phyloP scores from a whole-genome alignment of 805 yeast species.

The Candida succiphila region DNA sequence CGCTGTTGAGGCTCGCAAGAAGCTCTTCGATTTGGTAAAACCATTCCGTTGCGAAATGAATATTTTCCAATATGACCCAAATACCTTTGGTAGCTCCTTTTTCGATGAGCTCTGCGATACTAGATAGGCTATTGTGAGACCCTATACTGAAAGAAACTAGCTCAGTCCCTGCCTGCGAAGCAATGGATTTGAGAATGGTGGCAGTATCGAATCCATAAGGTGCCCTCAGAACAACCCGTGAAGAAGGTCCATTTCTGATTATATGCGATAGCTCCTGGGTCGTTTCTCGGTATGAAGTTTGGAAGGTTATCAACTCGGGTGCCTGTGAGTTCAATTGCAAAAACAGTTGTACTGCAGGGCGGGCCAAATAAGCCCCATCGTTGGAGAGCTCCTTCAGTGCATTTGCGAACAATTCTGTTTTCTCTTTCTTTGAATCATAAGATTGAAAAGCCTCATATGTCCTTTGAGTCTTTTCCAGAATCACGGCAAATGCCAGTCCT shows the following conservation, averaged over 20 bases:
- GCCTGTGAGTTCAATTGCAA: neutral
- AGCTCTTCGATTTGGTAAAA: conserved; percentile 40
- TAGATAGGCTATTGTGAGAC: conserved; percentile 49
- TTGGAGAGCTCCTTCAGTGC: neutral
- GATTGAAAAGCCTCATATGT: too few relatives aligned
- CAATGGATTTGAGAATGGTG: conserved; percentile 35
- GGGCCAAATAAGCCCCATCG: neutral
- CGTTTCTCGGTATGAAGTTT: too few relatives aligned
- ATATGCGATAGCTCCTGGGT: too few relatives aligned
- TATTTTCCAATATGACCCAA: conserved; percentile 76
- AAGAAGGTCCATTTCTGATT: too few relatives aligned
- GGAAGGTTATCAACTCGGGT: neutral
- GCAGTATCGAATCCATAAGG: conserved; percentile 63
- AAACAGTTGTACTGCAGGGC: neutral
- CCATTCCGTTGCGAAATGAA: conserved; percentile 67
- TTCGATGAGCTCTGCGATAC: conserved; percentile 45
- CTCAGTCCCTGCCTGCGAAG: conserved; percentile 18
- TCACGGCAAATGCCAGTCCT: conserved; percentile 26
- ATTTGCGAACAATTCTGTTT: neutral
- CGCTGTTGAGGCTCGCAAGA: conserved; percentile 21
- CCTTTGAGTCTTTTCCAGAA: too few relatives aligned
- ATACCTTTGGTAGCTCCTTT: conserved; percentile 35
- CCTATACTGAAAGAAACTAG: conserved; percentile 60
- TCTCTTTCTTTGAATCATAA: neutral
- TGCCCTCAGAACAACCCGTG: conserved; percentile 41